Conservation (phyloP, 371 early-diverging fungal genomes). For the Syncephalis fuscata region DNA sequence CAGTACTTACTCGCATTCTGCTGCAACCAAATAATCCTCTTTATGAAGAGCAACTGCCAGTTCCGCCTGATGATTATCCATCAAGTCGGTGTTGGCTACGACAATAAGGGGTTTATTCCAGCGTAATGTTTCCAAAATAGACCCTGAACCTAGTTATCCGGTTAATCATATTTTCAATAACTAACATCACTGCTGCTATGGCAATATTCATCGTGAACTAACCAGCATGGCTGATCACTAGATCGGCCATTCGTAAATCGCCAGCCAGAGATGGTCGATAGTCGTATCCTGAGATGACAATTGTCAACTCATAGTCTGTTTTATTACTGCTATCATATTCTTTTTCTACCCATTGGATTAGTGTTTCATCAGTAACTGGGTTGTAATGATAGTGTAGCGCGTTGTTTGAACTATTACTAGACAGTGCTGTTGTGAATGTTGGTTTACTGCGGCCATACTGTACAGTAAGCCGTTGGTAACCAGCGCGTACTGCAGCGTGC, state of each 20-base stretch:
- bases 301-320: not conserved
- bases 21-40: slow-evolving; percentile 29
- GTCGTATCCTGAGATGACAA: slow-evolving; percentile 18
- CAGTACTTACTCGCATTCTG: slow-evolving; percentile 18
- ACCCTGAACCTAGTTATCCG: slow-evolving; percentile 64
- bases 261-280: slow-evolving; percentile 35
- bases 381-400: no score
- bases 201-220: slow-evolving; percentile 5
- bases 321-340: no score
- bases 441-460: slow-evolving; percentile 53
- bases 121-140: slow-evolving; percentile 60
- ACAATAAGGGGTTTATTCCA: slow-evolving; percentile 45
- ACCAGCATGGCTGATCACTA: slow-evolving; percentile 65
- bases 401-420: not conserved
- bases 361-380: no score
- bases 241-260: slow-evolving; percentile 34
- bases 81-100: slow-evolving; percentile 53
- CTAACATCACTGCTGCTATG: no score
- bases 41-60: slow-evolving; percentile 49
- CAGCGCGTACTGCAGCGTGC: slow-evolving; percentile 16
- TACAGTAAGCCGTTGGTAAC: slow-evolving; percentile 31
- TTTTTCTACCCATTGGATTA: no score
- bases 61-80: slow-evolving; percentile 83
- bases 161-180: no score
- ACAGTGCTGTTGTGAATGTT: not conserved